These are phyloP conservation scores for Corymbia maculata DNA, from an alignment of 345 rosid genomes.

Conservation along the genomic window DNA sequence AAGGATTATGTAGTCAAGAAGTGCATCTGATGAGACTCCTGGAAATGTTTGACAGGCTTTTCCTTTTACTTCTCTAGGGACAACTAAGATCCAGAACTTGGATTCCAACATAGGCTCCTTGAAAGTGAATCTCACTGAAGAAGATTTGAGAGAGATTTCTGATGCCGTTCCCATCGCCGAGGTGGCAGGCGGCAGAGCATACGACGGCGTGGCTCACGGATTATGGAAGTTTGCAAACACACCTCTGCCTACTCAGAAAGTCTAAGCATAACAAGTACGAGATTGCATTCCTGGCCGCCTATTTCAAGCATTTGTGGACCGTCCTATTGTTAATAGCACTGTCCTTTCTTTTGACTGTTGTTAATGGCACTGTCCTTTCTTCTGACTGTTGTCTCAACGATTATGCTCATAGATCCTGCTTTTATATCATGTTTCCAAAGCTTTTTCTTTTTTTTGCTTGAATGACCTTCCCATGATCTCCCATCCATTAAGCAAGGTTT, in stretches of 20 bases:
- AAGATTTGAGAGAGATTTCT: constrained; percentile 20
- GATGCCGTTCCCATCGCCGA: constrained; percentile 26
- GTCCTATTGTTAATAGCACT: neutral
- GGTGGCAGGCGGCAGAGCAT: constrained; percentile 33
- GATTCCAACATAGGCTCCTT: constrained; percentile 11
- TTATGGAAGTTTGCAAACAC: constrained; percentile 31
- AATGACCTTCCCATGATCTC: neutral
- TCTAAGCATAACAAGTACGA: neutral
- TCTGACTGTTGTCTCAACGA: neutral
- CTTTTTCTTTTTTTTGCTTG: neutral
- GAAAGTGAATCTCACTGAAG: constrained; percentile 7
- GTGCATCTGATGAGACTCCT: neutral
- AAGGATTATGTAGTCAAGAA: neutral
- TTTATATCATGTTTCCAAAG: neutral
- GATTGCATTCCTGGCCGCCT: neutral
- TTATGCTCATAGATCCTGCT: neutral
- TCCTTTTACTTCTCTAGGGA: constrained; percentile 1
- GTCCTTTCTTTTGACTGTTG: neutral
- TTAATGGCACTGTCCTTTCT: neutral
- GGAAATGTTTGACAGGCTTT: neutral
- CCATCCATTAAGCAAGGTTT: neutral
- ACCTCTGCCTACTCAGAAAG: constrained; percentile 5
- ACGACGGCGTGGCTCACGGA: neutral
- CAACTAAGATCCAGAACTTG: constrained; percentile 19
- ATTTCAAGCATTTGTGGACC: neutral